These are phyloP conservation scores for Parasarocladium wereldwijsianum DNA, from an alignment of 2,329 filamentous ascomycete species.

Conservation along the genomic window DNA sequence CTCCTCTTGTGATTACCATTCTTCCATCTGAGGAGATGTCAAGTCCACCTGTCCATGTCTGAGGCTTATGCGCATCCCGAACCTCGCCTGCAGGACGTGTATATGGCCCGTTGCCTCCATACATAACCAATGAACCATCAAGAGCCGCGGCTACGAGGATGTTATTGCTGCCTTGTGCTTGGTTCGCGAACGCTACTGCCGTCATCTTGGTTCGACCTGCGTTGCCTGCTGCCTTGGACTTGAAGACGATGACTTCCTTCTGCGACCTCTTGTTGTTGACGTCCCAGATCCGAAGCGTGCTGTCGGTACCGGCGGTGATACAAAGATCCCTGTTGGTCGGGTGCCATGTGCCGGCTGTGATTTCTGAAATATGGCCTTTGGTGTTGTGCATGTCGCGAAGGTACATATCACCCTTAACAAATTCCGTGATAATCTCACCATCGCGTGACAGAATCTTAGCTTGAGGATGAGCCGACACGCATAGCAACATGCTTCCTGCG, in stretches of 20 bases:
- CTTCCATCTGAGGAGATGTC: constrained; percentile 85
- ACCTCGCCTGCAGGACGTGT: constrained; percentile 72
- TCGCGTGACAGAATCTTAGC: constrained; percentile 82
- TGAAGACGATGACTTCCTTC: constrained; percentile 90
- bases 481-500: constrained; percentile 67
- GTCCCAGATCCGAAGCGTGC: constrained; percentile 93
- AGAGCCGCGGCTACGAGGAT: constrained; percentile 70
- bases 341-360: constrained; percentile 83
- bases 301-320: constrained; percentile 86
- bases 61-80: constrained; percentile 62
- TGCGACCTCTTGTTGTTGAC: constrained; percentile 81
- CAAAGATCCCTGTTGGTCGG: constrained; percentile 73
- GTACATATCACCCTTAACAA: constrained; percentile 98
- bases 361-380: constrained; percentile 87
- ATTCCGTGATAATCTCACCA: constrained; percentile 73
- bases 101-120: constrained; percentile 77
- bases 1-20: constrained; percentile 79
- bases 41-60: constrained; percentile 84
- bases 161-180: constrained; percentile 62
- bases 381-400: constrained; percentile 94
- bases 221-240: constrained; percentile 75
- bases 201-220: constrained; percentile 92
- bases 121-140: constrained; percentile 86
- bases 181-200: constrained; percentile 71
- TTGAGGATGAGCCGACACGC: constrained; percentile 77